These are phyloP conservation scores for Pythium phragmitis DNA, from an alignment of 352 stramenopile genomes.

Conservation along the genomic window DNA sequence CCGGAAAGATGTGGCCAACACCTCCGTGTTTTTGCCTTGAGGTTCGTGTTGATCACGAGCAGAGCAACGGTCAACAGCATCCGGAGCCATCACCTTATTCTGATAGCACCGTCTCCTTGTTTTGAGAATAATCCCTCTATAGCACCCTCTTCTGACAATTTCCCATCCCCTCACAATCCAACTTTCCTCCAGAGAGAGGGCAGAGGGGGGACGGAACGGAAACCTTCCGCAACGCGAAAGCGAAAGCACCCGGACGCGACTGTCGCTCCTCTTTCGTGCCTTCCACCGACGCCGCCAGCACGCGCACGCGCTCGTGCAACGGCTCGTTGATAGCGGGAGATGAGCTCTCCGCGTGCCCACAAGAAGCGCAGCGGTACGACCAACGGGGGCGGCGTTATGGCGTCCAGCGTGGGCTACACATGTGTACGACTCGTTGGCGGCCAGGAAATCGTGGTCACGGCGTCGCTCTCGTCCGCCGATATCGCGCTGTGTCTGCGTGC, in stretches of 20 bases:
- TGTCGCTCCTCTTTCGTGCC: not conserved
- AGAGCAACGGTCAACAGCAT: too few species aligned
- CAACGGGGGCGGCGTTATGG: not conserved
- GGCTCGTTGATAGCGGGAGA: constrained; percentile 1
- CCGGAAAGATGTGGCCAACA: too few species aligned
- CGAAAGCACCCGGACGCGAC: not conserved
- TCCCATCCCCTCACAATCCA: constrained; percentile 1
- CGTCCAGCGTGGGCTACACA: not conserved
- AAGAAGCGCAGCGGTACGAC: not conserved
- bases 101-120: too few species aligned
- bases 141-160: too few species aligned
- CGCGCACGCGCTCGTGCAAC: not conserved
- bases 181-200: not conserved
- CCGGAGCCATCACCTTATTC: too few species aligned
- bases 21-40: too few species aligned
- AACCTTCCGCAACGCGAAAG: not conserved
- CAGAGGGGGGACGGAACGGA: constrained; percentile 1
- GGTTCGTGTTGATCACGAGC: too few species aligned
- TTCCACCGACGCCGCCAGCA: not conserved
- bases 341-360: constrained; percentile 12
- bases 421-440: constrained; percentile 13
- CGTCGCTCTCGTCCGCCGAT: constrained; percentile 12
- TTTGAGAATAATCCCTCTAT: too few species aligned
- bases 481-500: constrained; percentile 17
- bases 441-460: constrained; percentile 21